Evolutionary conservation across 2,329 filamentous ascomycete genomes (phyloP), one percentile per base, ranked within the genome.

Genomic region (Albophoma yamanashiensis): DNA sequence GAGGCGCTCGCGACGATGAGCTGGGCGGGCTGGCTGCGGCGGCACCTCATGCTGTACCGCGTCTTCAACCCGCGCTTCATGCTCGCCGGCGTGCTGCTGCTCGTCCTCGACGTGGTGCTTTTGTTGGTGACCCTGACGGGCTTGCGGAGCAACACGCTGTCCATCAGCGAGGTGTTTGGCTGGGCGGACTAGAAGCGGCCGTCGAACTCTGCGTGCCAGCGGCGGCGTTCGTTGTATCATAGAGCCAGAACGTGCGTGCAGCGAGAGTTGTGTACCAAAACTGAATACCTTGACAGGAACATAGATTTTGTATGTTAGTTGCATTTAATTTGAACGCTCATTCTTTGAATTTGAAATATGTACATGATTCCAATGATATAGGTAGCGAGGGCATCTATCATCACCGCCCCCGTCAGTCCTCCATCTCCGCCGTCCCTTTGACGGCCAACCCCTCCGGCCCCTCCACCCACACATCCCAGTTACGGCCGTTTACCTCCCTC

Each of bases 11-110:
- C 91, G 0, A 96, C 92, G 5, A 95, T 94, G 67, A 85, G 89
- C 72, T 97, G 93, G 88, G 91, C 93, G 0, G 92, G 90, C 1
- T 87, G 91, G 76, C 76, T 99, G 68, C 82, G 94, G 59, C 82
- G 94, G 58, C 94, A 99, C 77, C 80, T 99, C 64, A 99, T 99
- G 94, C 82, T 99, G 38, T 99, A 94, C 75, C 83, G 94, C 50
- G 91, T 99, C 52, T 99, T 99, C 70, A 88, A 83, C 75, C 94
- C 94, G 55, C 79, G 93, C 36, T 99, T 93, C 76, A 90, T 99
- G 88, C 82, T 91, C 71, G 91, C 88, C 0, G 87, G 86, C 0
- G 75, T 82, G 4, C 82, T 89, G 57, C 71, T 97, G 61, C 68
- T 93, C 20, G 80, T 92, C 34, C 86, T 96, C 12, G 93, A 97